Evolutionary conservation across 495 filamentous ascomycete species (phyloP).

Genomic region (Patellaria atrata): DNA sequence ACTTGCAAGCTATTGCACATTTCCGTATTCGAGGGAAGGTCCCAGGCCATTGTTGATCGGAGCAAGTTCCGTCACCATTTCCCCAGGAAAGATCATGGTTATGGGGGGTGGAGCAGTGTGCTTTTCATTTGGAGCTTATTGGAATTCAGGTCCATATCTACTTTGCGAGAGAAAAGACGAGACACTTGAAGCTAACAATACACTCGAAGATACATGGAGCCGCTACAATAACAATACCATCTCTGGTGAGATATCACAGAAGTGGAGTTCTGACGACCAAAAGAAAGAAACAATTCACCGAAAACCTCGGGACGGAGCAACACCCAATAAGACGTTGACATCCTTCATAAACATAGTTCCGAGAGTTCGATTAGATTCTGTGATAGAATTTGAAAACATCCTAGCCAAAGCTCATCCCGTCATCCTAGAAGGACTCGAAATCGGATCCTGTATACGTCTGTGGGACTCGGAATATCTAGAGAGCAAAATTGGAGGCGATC

Average conservation of each 20-base stretch:
- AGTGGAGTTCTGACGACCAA: too few relatives aligned
- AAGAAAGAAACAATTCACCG: not conserved
- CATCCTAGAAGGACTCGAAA: conserved; percentile 46
- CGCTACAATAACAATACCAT: too few relatives aligned
- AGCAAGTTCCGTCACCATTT: conserved; percentile 32
- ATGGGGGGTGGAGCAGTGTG: conserved; percentile 76
- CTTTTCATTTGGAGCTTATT: conserved; percentile 73
- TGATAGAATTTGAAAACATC: conserved; percentile 43
- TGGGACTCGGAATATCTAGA: conserved; percentile 64
- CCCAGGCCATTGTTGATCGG: conserved; percentile 52
- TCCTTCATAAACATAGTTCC: conserved; percentile 28
- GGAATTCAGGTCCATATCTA: conserved; percentile 44
- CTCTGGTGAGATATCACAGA: too few relatives aligned
- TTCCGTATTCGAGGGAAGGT: too few relatives aligned
- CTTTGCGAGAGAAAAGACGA: conserved; percentile 14
- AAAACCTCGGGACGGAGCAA: not conserved
- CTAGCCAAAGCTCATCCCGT: conserved; percentile 45
- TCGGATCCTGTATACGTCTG: conserved; percentile 49
- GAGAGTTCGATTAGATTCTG: conserved; percentile 35
- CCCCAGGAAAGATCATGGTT: conserved; percentile 37
- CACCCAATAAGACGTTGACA: not conserved
- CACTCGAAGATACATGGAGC: too few relatives aligned
- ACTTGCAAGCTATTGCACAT: too few relatives aligned
- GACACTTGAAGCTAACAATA: too few relatives aligned
- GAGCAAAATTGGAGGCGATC: conserved; percentile 45